phyloP scores from a whole-genome alignment of 352 stramenopile genomes.

The Phytophthora quininea region DNA sequence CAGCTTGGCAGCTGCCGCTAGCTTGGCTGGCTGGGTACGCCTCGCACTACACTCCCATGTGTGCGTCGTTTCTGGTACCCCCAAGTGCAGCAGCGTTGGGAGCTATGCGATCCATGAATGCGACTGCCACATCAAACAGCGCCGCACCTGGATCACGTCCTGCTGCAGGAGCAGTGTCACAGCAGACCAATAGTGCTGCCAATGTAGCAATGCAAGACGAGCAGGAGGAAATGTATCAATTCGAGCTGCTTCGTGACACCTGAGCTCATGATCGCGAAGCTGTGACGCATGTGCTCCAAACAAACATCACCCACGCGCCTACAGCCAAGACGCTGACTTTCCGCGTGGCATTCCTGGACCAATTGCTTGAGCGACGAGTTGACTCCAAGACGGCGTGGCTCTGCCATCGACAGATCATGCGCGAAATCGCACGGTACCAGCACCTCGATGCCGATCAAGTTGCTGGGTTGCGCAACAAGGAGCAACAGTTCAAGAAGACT shows the following conservation, averaged over 20 bases:
- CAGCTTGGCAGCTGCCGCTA: too few species aligned
- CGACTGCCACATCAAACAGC: conserved; percentile 6
- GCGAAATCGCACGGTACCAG: conserved; percentile 73
- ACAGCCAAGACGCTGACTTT: conserved; percentile 67
- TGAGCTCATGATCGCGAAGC: conserved; percentile 65
- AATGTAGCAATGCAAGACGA: conserved; percentile 34
- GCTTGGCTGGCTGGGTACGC: neutral
- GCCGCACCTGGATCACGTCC: neutral
- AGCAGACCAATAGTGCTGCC: conserved; percentile 4
- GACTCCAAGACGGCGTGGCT: conserved; percentile 84
- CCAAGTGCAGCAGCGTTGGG: conserved; percentile 21
- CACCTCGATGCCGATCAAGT: conserved; percentile 73
- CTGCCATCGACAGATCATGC: conserved; percentile 81
- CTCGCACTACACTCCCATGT: conserved; percentile 65
- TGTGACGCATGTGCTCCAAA: conserved; percentile 51
- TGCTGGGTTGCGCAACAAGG: conserved; percentile 64
- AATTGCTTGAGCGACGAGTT: conserved; percentile 64
- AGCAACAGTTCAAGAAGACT: conserved; percentile 73
- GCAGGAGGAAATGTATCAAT: conserved; percentile 79
- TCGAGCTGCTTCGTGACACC: conserved; percentile 69
- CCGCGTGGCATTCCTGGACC: conserved; percentile 67
- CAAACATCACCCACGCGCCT: conserved; percentile 58
- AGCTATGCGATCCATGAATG: conserved; percentile 30
- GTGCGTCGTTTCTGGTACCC: conserved; percentile 49
- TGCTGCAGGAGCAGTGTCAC: neutral